Evolutionary conservation across 768 basidiomycete species (phyloP).

Genomic region (Russula compacta): DNA sequence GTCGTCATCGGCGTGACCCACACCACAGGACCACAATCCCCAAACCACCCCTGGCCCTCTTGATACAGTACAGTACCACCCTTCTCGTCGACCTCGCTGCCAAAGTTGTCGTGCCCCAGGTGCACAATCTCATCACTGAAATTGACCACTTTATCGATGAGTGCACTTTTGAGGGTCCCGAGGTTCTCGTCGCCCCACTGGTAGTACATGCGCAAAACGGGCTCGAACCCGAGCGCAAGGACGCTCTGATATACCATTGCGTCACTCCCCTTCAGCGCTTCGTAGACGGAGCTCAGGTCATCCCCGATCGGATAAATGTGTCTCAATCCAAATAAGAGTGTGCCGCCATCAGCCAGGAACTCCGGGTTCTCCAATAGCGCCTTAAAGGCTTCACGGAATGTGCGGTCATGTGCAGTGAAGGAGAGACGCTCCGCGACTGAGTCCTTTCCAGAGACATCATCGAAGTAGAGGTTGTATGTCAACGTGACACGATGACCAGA

Average conservation of each 20-base stretch:
- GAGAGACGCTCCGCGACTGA: background rate
- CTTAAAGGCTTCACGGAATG: conserved; percentile 17
- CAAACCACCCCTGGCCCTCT: too few species aligned
- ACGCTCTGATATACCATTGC: background rate
- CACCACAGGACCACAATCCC: background rate
- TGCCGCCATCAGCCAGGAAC: conserved; percentile 35
- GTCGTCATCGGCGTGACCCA: too few species aligned
- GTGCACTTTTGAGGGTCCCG: too few species aligned
- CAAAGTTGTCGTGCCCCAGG: too few species aligned
- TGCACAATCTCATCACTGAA: too few species aligned
- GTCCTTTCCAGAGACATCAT: background rate
- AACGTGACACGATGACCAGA: conserved; percentile 36
- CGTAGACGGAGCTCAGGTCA: background rate
- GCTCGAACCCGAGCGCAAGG: background rate
- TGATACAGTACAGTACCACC: too few species aligned
- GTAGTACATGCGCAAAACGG: background rate
- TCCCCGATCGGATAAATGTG: conserved; percentile 30
- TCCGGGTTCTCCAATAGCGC: conserved; percentile 26
- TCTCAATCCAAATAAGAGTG: conserved; percentile 33
- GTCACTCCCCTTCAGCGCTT: conserved; percentile 7
- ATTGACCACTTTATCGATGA: background rate
- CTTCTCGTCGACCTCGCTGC: too few species aligned
- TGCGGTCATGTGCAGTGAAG: background rate
- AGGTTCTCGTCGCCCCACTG: too few species aligned
- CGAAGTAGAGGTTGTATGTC: conserved; percentile 35